These are phyloP conservation scores for Podospora fimiseda DNA, from an alignment of 495 filamentous ascomycete species.

Conservation along the genomic window DNA sequence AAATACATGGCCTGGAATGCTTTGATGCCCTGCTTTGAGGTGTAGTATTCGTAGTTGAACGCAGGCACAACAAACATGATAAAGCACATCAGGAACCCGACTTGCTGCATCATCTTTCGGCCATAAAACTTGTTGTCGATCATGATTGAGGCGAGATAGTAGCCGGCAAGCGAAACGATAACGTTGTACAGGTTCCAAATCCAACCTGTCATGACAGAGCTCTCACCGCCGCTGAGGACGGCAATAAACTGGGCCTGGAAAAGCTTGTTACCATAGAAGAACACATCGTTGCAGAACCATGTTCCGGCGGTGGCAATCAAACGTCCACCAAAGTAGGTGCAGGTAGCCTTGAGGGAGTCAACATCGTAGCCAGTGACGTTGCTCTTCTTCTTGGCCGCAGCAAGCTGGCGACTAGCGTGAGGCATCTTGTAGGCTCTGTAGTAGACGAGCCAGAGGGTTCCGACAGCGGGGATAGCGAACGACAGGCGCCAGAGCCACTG, in stretches of 20 bases:
- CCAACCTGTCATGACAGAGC: slow-evolving; percentile 73
- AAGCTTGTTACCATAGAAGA: slow-evolving; percentile 98
- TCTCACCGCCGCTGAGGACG: slow-evolving; percentile 53
- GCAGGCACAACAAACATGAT: slow-evolving; percentile 80
- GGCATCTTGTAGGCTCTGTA: slow-evolving; percentile 89
- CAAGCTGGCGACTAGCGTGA: slow-evolving; percentile 60
- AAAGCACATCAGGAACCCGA: slow-evolving; percentile 83
- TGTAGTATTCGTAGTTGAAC: slow-evolving; percentile 80
- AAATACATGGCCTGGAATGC: slow-evolving; percentile 92
- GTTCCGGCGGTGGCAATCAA: slow-evolving; percentile 74
- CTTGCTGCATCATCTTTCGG: slow-evolving; percentile 84
- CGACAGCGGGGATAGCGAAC: slow-evolving; percentile 77
- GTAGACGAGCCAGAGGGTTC: slow-evolving; percentile 88
- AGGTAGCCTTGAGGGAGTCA: slow-evolving; percentile 66
- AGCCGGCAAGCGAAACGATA: slow-evolving; percentile 72
- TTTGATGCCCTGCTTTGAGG: slow-evolving; percentile 54
- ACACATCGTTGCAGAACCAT: slow-evolving; percentile 91
- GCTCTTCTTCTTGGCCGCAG: slow-evolving; percentile 71
- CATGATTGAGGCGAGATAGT: slow-evolving; percentile 71
- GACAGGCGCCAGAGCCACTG: slow-evolving; percentile 84
- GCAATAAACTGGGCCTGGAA: slow-evolving; percentile 82
- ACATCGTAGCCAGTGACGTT: slow-evolving; percentile 83
- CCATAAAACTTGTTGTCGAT: slow-evolving; percentile 92
- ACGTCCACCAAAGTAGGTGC: slow-evolving; percentile 73
- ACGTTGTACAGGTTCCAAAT: slow-evolving; percentile 86